Evolutionary conservation across 1,284 basidiomycete species (phyloP), one percentile per base, ranked within the genome.

Genomic region (Agaricales sp.): DNA sequence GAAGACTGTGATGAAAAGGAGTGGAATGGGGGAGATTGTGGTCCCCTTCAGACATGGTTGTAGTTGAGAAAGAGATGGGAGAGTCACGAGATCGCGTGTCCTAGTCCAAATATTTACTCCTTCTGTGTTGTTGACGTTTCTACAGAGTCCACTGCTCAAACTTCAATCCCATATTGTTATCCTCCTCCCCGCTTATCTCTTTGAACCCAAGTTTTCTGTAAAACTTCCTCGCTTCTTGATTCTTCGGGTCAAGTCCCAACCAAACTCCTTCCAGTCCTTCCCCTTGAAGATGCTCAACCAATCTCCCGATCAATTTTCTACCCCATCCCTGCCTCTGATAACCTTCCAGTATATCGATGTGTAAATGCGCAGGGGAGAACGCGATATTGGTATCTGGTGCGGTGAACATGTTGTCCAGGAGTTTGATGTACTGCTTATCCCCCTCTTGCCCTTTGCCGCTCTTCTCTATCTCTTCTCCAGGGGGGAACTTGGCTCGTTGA

Each of bases 251-350:
- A 57, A 82, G 58, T 6, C 80, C 80, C 16, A 84, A 58, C 78
- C 80, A 83, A 18, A 84, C 57, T 2, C 69, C 67, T n/a, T 65
- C 60, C 35, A 79, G 52, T 37, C 73, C 73, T 54, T 69, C 62
- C 45, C 61, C 67, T 49, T 66, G 69, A 57, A 85, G 59, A 60
- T 74, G 66, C 46, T 70, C 63, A 19, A 80, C 68, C 11, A 74
- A 78, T 22, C 57, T 62, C 41, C 62, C 67, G 50, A 85, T 75
- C 53, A 86, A 59, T 59, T 66, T 74, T 52, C 70, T 66, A 2
- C 82, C 83, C 76, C 77, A 83, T 16, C 81, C 82, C 52, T 74
- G 68, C 46, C 73, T 65, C 61, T 80, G 80, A 60, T 78, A 75
- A 48, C 65, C 66, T 14, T 76, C 70, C 51, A 85, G 58, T 48